Conservation (phyloP, 768 basidiomycete genomes). For the Trametes villosa region DNA sequence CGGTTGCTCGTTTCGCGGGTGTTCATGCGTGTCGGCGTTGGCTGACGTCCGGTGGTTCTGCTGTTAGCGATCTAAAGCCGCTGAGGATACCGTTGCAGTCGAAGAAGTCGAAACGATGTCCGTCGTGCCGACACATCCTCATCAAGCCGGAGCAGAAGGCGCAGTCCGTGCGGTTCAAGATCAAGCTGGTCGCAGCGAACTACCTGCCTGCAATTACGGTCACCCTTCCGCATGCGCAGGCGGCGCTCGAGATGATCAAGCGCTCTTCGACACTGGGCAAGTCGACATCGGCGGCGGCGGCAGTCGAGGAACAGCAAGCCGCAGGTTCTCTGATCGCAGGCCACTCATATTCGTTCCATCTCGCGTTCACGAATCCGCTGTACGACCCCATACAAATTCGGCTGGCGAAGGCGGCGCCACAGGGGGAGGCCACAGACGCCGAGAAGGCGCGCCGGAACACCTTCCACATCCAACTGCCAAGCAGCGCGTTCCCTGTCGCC, state of each 20-base stretch:
- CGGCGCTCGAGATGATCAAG: slow-evolving; percentile 39
- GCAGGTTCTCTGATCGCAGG: slow-evolving; percentile 64
- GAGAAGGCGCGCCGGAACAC: slow-evolving; percentile 71
- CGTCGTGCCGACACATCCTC: slow-evolving; percentile 91
- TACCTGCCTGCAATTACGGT: slow-evolving; percentile 90
- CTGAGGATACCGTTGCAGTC: slow-evolving; percentile 90
- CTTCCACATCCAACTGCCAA: slow-evolving; percentile 82
- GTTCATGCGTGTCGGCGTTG: slow-evolving; percentile 5
- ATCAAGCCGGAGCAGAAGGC: slow-evolving; percentile 99
- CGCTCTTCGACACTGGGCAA: slow-evolving; percentile 47
- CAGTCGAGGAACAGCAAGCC: slow-evolving; percentile 29
- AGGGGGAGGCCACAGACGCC: slow-evolving; percentile 37
- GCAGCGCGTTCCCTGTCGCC: slow-evolving; percentile 76
- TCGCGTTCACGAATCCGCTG: slow-evolving; percentile 91
- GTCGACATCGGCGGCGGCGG: slow-evolving; percentile 24
- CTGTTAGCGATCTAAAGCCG: slow-evolving; percentile 78
- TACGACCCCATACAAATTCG: slow-evolving; percentile 95
- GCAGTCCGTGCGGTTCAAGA: slow-evolving; percentile 92
- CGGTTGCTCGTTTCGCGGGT: slow-evolving; percentile 32
- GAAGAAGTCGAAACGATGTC: slow-evolving; percentile 95
- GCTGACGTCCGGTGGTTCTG: not conserved
- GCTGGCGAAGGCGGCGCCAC: slow-evolving; percentile 75
- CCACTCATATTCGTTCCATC: slow-evolving; percentile 83
- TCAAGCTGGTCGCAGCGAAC: slow-evolving; percentile 94
- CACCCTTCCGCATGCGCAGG: slow-evolving; percentile 61